These are phyloP conservation scores for Oryza brachyantha DNA, from an alignment of 176 grass and related monocot species.

Conservation along the genomic window DNA sequence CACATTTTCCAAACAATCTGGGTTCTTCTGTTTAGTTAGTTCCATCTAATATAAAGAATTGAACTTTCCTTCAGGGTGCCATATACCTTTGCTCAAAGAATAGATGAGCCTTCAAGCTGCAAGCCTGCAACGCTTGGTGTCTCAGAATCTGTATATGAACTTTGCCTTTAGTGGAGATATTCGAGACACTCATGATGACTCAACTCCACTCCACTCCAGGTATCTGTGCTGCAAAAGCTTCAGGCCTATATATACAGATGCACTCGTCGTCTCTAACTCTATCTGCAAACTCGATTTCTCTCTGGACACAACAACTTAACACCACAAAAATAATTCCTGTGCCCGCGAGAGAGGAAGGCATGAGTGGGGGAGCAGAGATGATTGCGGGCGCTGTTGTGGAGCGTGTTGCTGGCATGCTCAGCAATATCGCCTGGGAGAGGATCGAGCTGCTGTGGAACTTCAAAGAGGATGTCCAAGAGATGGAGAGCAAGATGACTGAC, in stretches of 20 bases:
- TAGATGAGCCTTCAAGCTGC: too few species aligned
- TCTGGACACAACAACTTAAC: not conserved
- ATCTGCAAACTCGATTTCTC: not conserved
- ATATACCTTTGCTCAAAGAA: not conserved
- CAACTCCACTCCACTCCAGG: not conserved
- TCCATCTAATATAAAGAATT: too few species aligned
- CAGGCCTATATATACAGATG: not conserved
- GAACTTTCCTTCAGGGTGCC: too few species aligned
- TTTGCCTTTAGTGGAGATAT: not conserved
- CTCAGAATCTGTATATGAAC: not conserved
- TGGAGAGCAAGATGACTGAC: not conserved
- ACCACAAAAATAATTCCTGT: not conserved
- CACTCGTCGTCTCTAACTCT: not conserved
- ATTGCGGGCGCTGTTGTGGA: not conserved
- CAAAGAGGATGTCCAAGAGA: not conserved
- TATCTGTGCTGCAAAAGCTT: not conserved
- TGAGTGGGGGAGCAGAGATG: not conserved
- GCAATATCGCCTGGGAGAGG: not conserved
- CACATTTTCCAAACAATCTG: too few species aligned
- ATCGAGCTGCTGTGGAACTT: not conserved
- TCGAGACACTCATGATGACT: too few species aligned
- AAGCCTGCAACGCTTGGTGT: not conserved
- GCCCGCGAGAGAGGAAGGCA: not conserved
- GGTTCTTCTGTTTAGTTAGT: too few species aligned
- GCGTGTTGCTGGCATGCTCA: not conserved